phyloP scores from a whole-genome alignment of 2,329 filamentous ascomycete genomes.

The Pseudocercospora eumusae region DNA sequence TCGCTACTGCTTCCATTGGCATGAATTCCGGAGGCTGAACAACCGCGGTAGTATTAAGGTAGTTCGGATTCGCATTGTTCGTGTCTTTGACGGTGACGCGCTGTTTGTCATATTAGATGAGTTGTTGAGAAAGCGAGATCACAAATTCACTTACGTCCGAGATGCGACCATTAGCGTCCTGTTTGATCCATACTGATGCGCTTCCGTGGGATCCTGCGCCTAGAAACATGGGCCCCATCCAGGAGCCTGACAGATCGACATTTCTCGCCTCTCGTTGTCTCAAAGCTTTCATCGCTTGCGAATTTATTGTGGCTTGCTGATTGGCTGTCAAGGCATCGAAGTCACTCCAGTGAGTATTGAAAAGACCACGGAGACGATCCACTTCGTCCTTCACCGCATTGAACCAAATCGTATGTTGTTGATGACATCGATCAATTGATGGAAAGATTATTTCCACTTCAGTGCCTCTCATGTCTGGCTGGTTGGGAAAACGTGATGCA shows the following conservation, averaged over 20 bases:
- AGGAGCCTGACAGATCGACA: neutral
- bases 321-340: neutral
- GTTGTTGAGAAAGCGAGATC: neutral
- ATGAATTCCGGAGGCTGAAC: neutral
- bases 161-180: neutral
- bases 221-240: neutral
- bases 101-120: neutral
- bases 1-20: neutral
- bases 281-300: neutral
- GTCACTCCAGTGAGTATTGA: neutral
- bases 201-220: neutral
- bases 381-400: neutral
- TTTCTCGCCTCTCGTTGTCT: neutral
- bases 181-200: neutral
- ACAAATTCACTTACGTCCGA: neutral
- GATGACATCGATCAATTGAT: neutral
- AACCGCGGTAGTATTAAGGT: neutral
- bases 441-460: neutral
- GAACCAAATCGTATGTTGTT: neutral
- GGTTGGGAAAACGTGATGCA: too few species aligned
- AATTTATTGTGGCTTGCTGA: neutral
- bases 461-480: neutral
- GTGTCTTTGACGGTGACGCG: neutral
- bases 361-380: neutral
- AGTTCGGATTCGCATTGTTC: neutral